These are phyloP conservation scores for Fusarium duplospermum DNA, from an alignment of 2,329 filamentous ascomycete genomes.

Conservation along the genomic window DNA sequence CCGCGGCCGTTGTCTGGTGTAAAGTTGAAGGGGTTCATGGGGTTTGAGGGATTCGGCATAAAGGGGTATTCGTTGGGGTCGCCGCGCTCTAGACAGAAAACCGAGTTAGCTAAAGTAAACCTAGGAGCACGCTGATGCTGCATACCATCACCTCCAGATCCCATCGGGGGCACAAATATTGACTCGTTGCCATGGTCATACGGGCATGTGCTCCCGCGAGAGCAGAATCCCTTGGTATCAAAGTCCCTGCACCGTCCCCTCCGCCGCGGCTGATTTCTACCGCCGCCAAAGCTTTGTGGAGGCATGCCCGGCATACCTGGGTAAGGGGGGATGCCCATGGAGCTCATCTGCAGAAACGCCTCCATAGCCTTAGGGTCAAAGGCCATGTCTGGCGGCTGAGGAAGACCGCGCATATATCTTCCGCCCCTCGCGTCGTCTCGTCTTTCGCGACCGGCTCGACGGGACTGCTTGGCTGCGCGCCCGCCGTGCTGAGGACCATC, in stretches of 20 bases:
- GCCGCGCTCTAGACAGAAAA: constrained; percentile 47
- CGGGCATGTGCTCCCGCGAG: constrained; percentile 72
- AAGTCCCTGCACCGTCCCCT: constrained; percentile 74
- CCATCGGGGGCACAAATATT: constrained; percentile 49
- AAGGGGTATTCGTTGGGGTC: constrained; percentile 47
- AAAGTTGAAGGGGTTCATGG: constrained; percentile 36
- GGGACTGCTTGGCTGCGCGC: constrained; percentile 69
- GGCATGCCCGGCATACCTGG: constrained; percentile 55
- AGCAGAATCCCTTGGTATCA: constrained; percentile 78
- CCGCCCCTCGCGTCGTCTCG: constrained; percentile 41
- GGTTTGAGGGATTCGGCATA: constrained; percentile 28
- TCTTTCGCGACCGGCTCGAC: constrained; percentile 60
- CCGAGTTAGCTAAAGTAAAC: constrained; percentile 21
- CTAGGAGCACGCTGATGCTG: constrained; percentile 2
- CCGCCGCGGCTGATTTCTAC: constrained; percentile 47
- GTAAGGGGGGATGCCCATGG: constrained; percentile 59
- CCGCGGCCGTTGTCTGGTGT: constrained; percentile 42
- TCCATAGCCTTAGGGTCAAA: constrained; percentile 72
- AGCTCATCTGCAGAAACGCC: constrained; percentile 70
- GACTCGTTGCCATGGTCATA: constrained; percentile 75
- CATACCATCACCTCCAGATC: constrained; percentile 40
- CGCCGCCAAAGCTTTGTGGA: constrained; percentile 40
- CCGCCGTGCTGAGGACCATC: constrained; percentile 45
- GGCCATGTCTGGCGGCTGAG: constrained; percentile 47
- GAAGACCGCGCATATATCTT: constrained; percentile 31